Evolutionary conservation across 1,284 basidiomycete species (phyloP).

Genomic region (Ceratobasidium sp.): DNA sequence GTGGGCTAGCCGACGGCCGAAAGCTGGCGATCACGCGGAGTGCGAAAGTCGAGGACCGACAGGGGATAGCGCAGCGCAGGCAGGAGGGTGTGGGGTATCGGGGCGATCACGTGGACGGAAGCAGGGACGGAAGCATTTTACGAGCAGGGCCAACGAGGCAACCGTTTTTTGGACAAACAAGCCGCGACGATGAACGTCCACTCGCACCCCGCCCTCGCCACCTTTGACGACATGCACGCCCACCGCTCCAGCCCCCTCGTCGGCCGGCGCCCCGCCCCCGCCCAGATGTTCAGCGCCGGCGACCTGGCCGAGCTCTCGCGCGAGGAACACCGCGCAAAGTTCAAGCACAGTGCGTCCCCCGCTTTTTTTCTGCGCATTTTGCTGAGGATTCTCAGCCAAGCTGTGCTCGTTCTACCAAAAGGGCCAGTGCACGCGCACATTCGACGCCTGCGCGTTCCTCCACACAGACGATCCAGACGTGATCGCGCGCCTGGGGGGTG

Average conservation of each 20-base stretch:
- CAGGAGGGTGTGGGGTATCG: slow-evolving; percentile 12
- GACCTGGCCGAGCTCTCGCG: slow-evolving; percentile 18
- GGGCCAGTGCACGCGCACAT: slow-evolving; percentile 40
- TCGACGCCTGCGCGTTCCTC: slow-evolving; percentile 39
- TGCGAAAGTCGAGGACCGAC: not conserved
- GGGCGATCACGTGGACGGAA: slow-evolving; percentile 12
- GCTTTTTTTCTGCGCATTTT: not conserved
- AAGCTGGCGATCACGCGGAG: not conserved
- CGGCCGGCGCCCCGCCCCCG: slow-evolving; percentile 1
- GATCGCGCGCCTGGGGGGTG: slow-evolving; percentile 23
- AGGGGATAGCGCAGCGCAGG: no score
- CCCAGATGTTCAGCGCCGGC: slow-evolving; percentile 19
- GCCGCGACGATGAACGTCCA: slow-evolving; percentile 35
- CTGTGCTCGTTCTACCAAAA: slow-evolving; percentile 42
- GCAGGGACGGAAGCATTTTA: slow-evolving; percentile 25
- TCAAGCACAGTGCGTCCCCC: slow-evolving; percentile 21
- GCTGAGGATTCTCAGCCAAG: slow-evolving; percentile 20
- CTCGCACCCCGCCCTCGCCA: slow-evolving; percentile 33
- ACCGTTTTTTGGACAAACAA: slow-evolving; percentile 21
- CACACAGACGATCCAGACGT: slow-evolving; percentile 32
- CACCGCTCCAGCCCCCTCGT: not conserved
- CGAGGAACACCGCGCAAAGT: slow-evolving; percentile 35
- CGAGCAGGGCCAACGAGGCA: slow-evolving; percentile 9
- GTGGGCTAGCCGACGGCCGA: not conserved
- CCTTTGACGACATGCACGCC: slow-evolving; percentile 26